Evolutionary conservation across 371 early-diverging fungal species (phyloP).

Genomic region (Apophysomyces variabilis): DNA sequence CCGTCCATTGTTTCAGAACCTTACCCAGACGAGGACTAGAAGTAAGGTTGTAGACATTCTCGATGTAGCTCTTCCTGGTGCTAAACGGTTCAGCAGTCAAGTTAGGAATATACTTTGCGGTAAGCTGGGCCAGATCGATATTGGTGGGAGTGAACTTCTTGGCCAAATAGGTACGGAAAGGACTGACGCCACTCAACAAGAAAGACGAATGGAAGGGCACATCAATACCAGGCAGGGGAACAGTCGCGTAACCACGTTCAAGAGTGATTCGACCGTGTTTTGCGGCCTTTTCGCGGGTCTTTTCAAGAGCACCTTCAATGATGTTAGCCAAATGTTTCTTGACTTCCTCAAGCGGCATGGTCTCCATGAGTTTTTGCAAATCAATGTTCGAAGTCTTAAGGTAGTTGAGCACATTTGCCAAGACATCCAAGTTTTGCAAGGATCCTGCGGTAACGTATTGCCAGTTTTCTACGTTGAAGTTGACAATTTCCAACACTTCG

Average conservation of each 20-base stretch:
- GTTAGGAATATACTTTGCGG: conserved; percentile 93
- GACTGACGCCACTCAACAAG: conserved; percentile 87
- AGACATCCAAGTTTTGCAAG: conserved; percentile 76
- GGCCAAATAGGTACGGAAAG: conserved; percentile 90
- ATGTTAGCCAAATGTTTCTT: conserved; percentile 83
- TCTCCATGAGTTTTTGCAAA: conserved; percentile 83
- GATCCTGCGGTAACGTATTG: conserved; percentile 97
- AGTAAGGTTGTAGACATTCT: conserved; percentile 76
- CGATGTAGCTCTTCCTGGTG: conserved; percentile 80
- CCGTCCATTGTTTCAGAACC: conserved; percentile 87
- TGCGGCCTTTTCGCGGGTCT: conserved; percentile 72
- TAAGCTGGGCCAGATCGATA: conserved; percentile 78
- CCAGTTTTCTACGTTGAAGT: conserved; percentile 96
- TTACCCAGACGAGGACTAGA: conserved; percentile 73
- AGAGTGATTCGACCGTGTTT: conserved; percentile 68
- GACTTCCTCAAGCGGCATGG: conserved; percentile 86
- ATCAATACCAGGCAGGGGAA: conserved; percentile 93
- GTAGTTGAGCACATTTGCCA: conserved; percentile 84
- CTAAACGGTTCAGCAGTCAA: conserved; percentile 93
- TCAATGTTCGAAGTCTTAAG: conserved; percentile 81
- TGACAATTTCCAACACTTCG: conserved; percentile 93
- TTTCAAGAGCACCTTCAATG: conserved; percentile 75
- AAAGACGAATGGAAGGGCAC: conserved; percentile 97
- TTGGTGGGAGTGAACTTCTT: conserved; percentile 81
- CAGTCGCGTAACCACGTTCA: conserved; percentile 92